Evolutionary conservation across 495 filamentous ascomycete genomes (phyloP), one percentile per base, ranked within the genome.

Genomic region (Trichoderma asperelloides): DNA sequence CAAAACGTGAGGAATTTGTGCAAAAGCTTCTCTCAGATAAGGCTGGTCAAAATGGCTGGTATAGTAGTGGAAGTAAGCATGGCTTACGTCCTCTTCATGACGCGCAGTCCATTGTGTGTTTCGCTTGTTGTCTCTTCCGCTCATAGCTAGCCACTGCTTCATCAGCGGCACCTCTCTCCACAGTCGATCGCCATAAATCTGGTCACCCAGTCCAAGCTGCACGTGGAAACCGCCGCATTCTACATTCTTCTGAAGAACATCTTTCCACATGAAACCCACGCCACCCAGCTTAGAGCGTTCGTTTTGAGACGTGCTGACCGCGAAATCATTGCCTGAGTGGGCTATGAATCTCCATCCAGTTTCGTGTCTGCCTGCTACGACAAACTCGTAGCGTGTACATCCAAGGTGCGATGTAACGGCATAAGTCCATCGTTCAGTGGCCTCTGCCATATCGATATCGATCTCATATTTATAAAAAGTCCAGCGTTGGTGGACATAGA

Each of bases 41-140:
- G 93, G 91, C 77, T 98, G 96, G 68, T 98, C 95, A 72, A 98
- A 98, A 75, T 97, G 93, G 72, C 90, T 93, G 15, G 93, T 96
- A 72, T 98, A 98, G 75, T 97, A 98, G 74, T 98, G 96, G 78
- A 98, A 98, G 78, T 96, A 98, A 2, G 94, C 94, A 78, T 97
- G 91, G 23, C 88, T 87, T 15, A 96, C 90, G 71, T 98, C 96
- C 71, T 98, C 94, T 72, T 98, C 92, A 72, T 97, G 91, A 62
- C 90, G 86, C 18, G 94, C 90, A 4, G 91, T 96, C 95, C 95
- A 98, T 18, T 86, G 83, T 0, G 92, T 88, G 65, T 88, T 96
- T 80, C 93, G 96, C 43, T 96, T 79, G 68, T 92, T 93, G 67
- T 98, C 95, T 68, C 96, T 92, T 2, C 95, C 96, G 69, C 85